Evolutionary conservation across 208 protist species (phyloP).

Genomic region (Acanthamoeba polyphaga): DNA sequence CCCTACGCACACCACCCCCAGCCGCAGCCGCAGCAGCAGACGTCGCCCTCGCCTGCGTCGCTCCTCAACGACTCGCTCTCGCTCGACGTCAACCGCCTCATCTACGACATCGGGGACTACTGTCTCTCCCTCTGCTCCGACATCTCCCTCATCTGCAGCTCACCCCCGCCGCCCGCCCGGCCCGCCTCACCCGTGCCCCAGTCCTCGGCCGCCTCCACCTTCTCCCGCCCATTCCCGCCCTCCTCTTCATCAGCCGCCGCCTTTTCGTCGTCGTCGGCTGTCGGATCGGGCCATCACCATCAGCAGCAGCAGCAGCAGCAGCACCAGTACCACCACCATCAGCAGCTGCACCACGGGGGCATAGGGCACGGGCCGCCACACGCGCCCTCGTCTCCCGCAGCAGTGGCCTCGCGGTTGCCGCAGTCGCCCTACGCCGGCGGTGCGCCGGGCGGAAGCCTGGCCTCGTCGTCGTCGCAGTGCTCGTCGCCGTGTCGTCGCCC

Average conservation of each 20-base stretch:
- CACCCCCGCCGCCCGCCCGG: background rate
- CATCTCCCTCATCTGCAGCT: background rate
- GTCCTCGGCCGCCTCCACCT: background rate
- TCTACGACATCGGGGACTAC: constrained; percentile 40
- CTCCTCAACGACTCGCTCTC: constrained; percentile 12
- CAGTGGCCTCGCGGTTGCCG: too few species aligned
- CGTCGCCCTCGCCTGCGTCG: background rate
- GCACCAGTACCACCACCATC: background rate
- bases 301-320: background rate
- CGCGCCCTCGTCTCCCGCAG: background rate
- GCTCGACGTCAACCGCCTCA: constrained; percentile 14
- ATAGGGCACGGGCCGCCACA: background rate
- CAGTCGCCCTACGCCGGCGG: too few species aligned
- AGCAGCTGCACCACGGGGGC: background rate
- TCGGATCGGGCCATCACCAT: background rate
- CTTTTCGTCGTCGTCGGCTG: background rate
- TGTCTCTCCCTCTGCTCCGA: constrained; percentile 32
- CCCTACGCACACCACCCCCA: background rate
- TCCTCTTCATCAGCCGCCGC: background rate
- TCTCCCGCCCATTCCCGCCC: background rate
- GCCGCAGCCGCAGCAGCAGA: too few species aligned
- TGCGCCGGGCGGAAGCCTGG: too few species aligned
- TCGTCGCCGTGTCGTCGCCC: background rate
- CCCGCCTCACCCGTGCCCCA: background rate
- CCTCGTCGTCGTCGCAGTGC: background rate